Evolutionary conservation across 805 yeast species (phyloP).

Genomic region (Metschnikowia sp.): DNA sequence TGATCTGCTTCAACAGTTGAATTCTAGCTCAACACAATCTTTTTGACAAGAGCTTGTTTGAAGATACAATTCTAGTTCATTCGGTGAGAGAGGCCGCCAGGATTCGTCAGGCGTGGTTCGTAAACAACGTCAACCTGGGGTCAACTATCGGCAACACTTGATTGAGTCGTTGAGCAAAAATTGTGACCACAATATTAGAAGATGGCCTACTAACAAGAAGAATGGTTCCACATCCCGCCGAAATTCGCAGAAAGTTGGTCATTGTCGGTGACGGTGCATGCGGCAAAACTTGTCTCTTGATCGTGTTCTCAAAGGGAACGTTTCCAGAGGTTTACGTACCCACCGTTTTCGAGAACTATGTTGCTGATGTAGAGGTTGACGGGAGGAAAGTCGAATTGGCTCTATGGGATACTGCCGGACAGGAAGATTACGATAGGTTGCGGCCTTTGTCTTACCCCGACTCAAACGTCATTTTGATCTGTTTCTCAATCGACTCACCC

Average conservation of each 20-base stretch:
- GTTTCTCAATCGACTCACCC: constrained; percentile 34
- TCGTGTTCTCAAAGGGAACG: constrained; percentile 29
- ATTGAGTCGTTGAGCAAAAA: not conserved
- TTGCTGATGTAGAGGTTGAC: constrained; percentile 80
- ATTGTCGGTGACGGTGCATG: constrained; percentile 34
- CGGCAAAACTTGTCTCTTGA: constrained; percentile 31
- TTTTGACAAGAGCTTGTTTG: too few species aligned
- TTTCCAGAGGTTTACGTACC: constrained; percentile 32
- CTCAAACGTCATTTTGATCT: constrained; percentile 35
- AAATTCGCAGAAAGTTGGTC: constrained; percentile 31
- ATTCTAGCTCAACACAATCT: too few species aligned
- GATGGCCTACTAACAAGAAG: constrained; percentile 12
- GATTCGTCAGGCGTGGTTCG: too few species aligned
- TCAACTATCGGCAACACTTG: not conserved
- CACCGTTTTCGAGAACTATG: constrained; percentile 92
- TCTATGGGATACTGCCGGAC: constrained; percentile 41
- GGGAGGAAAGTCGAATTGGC: constrained; percentile 51
- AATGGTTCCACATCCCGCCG: constrained; percentile 25
- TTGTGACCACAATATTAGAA: too few species aligned
- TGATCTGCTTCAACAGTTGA: too few species aligned
- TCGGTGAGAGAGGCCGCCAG: too few species aligned
- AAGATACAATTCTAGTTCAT: too few species aligned
- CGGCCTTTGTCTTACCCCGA: constrained; percentile 42
- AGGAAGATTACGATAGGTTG: constrained; percentile 33
- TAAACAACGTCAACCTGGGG: not conserved